phyloP scores from a whole-genome alignment of 1,284 basidiomycete genomes.

The Leccinum subrobustum region DNA sequence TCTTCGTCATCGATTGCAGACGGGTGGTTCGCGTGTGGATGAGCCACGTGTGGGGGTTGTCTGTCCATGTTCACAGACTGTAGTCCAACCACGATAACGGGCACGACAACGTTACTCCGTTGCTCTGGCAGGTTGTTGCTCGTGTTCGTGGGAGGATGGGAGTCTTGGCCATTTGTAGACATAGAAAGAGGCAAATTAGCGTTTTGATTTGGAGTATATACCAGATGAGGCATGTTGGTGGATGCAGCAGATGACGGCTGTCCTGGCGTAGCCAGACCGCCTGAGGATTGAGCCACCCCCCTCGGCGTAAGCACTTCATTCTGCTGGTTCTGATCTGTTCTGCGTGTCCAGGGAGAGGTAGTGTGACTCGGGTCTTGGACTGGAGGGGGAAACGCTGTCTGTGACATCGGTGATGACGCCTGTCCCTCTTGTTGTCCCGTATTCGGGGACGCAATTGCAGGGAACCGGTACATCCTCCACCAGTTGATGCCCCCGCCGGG shows the following conservation, averaged over 20 bases:
- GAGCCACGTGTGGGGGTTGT: constrained; percentile 23
- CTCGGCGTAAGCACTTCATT: constrained; percentile 22
- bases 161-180: constrained; percentile 16
- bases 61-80: constrained; percentile 63
- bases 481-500: constrained; percentile 63
- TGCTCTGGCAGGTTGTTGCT: constrained; percentile 18
- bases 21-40: constrained; percentile 14
- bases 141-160: constrained; percentile 10
- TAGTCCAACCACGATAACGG: constrained; percentile 78
- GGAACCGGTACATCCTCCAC: constrained; percentile 80
- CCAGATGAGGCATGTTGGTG: constrained; percentile 18
- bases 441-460: constrained; percentile 49
- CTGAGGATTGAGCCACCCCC: constrained; percentile 14
- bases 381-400: constrained; percentile 14
- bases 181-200: constrained; percentile 1
- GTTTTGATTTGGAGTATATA: constrained; percentile 4
- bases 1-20: constrained; percentile 24
- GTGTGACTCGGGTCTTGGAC: constrained; percentile 22
- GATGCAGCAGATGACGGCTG: constrained; percentile 8
- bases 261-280: constrained; percentile 14
- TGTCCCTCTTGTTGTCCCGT: constrained; percentile 18
- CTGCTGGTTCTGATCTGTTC: constrained; percentile 21
- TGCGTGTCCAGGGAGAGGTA: constrained; percentile 20
- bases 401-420: constrained; percentile 20
- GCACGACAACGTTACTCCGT: constrained; percentile 54